A percentile compares a stretch with the other conserved stretches of the same genome.
These are phyloP conservation scores for Umbilicus rupestris DNA, from an alignment of 164 flowering plant species.

Conservation along the genomic window DNA sequence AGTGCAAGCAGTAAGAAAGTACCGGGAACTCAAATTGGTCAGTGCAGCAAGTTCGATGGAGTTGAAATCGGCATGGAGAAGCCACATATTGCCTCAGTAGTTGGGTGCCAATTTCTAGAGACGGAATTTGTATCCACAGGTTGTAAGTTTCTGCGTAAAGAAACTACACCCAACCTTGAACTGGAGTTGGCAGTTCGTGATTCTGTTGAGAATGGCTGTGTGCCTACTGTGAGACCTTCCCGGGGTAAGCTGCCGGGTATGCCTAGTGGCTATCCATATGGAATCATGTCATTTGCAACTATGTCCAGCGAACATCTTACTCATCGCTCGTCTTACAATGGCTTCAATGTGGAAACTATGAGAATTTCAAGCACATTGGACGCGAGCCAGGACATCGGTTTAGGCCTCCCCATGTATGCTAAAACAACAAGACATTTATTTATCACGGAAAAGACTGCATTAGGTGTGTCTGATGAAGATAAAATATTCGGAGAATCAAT, in stretches of 20 bases:
- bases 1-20: slow-evolving; percentile 5
- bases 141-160: background rate
- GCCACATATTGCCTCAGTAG: background rate
- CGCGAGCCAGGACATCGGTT: slow-evolving; percentile 23
- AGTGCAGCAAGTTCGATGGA: slow-evolving; percentile 9
- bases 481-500: slow-evolving; percentile 24
- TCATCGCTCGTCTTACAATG: slow-evolving; percentile 15
- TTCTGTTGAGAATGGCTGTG: background rate
- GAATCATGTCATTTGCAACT: slow-evolving; percentile 14
- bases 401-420: slow-evolving; percentile 29
- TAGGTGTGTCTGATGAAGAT: slow-evolving; percentile 25
- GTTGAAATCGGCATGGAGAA: background rate
- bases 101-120: background rate
- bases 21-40: slow-evolving; percentile 15
- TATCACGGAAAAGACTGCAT: slow-evolving; percentile 27
- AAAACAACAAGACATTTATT: slow-evolving; percentile 40
- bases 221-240: background rate
- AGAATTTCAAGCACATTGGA: slow-evolving; percentile 30
- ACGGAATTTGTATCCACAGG: background rate
- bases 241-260: no score
- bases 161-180: background rate
- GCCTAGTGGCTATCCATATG: no score
- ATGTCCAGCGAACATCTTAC: slow-evolving; percentile 12
- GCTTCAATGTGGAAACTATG: slow-evolving; percentile 32
- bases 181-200: background rate